phyloP scores from a whole-genome alignment of 108 stramenopile genomes.

The Aureococcus anophagefferens region DNA sequence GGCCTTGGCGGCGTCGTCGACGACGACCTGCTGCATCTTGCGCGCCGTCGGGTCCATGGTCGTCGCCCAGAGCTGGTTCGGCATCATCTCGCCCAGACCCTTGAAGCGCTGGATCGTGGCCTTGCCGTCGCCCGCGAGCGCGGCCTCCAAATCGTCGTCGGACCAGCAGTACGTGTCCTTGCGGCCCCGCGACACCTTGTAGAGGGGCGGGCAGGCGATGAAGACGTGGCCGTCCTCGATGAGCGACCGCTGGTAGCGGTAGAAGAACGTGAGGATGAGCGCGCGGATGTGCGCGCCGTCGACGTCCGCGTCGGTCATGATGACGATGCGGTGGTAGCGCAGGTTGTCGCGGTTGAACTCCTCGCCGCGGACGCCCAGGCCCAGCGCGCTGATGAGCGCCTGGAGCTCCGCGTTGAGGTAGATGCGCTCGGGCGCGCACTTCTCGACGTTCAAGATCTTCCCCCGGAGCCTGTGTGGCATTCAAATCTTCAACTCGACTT shows the following conservation, averaged over 20 bases:
- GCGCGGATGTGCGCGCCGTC: slow-evolving; percentile 92
- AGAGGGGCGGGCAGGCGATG: slow-evolving; percentile 87
- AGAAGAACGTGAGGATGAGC: slow-evolving; percentile 85
- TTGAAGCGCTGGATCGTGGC: slow-evolving; percentile 41
- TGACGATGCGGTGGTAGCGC: slow-evolving; percentile 67
- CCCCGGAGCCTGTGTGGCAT: too few relatives aligned
- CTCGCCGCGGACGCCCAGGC: slow-evolving; percentile 74
- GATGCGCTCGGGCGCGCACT: slow-evolving; percentile 73
- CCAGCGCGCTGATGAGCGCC: slow-evolving; percentile 78
- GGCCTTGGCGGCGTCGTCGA: slow-evolving; percentile 71
- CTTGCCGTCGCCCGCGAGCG: slow-evolving; percentile 9
- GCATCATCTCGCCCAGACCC: slow-evolving; percentile 94
- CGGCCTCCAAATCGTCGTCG: slow-evolving; percentile 50
- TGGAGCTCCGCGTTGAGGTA: slow-evolving; percentile 84
- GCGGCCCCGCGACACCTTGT: slow-evolving; percentile 70
- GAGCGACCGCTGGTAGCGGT: slow-evolving; percentile 77
- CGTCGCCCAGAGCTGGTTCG: slow-evolving; percentile 82
- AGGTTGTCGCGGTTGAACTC: slow-evolving; percentile 63
- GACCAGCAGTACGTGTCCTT: slow-evolving; percentile 54
- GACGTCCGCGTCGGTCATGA: slow-evolving; percentile 96
- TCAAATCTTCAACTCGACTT: too few relatives aligned
- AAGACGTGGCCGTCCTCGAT: slow-evolving; percentile 78
- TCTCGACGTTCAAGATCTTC: slow-evolving; percentile 92
- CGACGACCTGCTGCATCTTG: slow-evolving; percentile 66
- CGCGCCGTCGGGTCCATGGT: slow-evolving; percentile 81